Percentiles rank a stretch among this genome's conserved stretches.
Evolutionary conservation across 257 asterid species (phyloP).

Genomic region (Cruciata laevipes): DNA sequence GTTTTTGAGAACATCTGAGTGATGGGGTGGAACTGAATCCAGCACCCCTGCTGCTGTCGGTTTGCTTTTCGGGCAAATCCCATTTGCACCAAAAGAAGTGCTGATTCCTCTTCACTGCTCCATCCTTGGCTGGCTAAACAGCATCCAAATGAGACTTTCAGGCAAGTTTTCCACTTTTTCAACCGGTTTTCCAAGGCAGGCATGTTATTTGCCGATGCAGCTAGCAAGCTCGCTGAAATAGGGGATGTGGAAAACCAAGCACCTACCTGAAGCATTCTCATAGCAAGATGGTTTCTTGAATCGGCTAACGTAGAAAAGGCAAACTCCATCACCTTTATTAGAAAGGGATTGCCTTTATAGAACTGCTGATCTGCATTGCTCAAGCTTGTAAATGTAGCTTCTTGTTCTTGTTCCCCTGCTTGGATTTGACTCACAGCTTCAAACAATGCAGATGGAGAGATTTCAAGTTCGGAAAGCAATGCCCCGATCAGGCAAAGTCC

Average conservation of each 20-base stretch:
- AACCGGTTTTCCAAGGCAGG: constrained; percentile 40
- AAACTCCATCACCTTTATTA: constrained; percentile 48
- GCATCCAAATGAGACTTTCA: constrained; percentile 38
- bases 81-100: constrained; percentile 47
- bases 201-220: constrained; percentile 55
- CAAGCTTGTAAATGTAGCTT: constrained; percentile 26
- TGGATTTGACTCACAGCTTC: constrained; percentile 54
- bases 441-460: constrained; percentile 55
- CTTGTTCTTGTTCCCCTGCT: constrained; percentile 34
- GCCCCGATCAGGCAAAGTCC: constrained; percentile 66
- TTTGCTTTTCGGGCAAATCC: constrained; percentile 64
- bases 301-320: constrained; percentile 32
- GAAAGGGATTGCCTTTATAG: constrained; percentile 46
- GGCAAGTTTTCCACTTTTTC: constrained; percentile 46
- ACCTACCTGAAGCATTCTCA: constrained; percentile 69
- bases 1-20: constrained; percentile 49
- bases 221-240: constrained; percentile 44
- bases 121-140: constrained; percentile 49
- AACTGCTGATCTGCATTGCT: constrained; percentile 48
- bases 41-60: constrained; percentile 47
- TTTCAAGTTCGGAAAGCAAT: constrained; percentile 51
- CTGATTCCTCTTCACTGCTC: constrained; percentile 71
- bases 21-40: constrained; percentile 79
- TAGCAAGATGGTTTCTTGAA: constrained; percentile 33
- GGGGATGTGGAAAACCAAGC: constrained; percentile 86